A percentile compares a stretch with the other conserved stretches of the same genome.
Conservation (phyloP, 257 asterid genomes). For the Ocimum tenuiflorum region DNA sequence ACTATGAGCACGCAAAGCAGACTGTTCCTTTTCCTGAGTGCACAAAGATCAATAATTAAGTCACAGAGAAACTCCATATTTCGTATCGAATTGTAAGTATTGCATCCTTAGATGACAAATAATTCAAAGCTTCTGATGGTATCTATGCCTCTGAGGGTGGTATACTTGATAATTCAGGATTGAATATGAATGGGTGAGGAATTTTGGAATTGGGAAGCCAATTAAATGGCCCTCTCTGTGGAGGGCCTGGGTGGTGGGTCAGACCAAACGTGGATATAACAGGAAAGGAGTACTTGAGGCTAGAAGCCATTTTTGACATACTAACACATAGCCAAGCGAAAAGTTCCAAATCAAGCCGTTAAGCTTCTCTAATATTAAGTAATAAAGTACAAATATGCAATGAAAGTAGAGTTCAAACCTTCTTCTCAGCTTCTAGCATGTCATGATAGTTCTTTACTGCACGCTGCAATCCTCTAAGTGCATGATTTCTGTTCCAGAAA, state of each 20-base stretch:
- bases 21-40: constrained; percentile 76
- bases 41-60: constrained; percentile 4
- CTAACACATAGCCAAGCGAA: neutral
- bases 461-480: constrained; percentile 73
- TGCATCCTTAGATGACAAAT: neutral
- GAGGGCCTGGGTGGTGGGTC: too few relatives aligned
- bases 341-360: neutral
- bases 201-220: too few relatives aligned
- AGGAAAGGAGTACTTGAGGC: neutral
- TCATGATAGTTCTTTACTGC: constrained; percentile 59
- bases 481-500: constrained; percentile 94
- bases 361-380: constrained; percentile 2
- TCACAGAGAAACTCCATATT: neutral
- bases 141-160: neutral
- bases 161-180: neutral
- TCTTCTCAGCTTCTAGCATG: constrained; percentile 84
- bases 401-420: constrained; percentile 40
- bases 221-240: too few relatives aligned
- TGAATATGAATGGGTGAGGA: neutral
- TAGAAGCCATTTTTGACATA: neutral
- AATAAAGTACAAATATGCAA: constrained; percentile 9
- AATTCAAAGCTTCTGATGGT: neutral
- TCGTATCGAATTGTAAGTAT: neutral
- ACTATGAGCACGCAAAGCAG: constrained; percentile 92
- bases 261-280: too few relatives aligned